Evolutionary conservation across 2,329 filamentous ascomycete species (phyloP).

Genomic region (Pyricularia grisea): DNA sequence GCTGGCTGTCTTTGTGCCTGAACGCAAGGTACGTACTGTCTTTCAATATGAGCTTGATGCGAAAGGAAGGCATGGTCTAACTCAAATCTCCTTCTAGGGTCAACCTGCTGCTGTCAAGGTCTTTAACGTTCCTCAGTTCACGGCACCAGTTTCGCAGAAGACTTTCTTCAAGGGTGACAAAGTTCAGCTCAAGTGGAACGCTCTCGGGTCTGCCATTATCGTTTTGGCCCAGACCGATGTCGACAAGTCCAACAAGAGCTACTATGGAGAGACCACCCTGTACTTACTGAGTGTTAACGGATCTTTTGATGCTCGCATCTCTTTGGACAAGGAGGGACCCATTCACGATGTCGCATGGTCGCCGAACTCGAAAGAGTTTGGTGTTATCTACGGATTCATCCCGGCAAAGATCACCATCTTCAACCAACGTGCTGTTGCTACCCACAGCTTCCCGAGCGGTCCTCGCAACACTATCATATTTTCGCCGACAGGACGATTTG

Average conservation of each 20-base stretch:
- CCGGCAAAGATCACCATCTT: conserved; percentile 99
- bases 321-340: conserved; percentile 91
- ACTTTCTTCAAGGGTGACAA: conserved; percentile 99
- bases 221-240: conserved; percentile 97
- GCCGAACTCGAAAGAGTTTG: conserved; percentile 94
- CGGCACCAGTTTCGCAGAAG: conserved; percentile 81
- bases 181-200: conserved; percentile 97
- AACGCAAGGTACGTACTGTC: conserved; percentile 64
- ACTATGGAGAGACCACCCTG: conserved; percentile 96
- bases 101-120: conserved; percentile 91
- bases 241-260: conserved; percentile 97
- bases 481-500: conserved; percentile 87
- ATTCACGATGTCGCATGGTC: conserved; percentile 98
- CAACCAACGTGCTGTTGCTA: conserved; percentile 74
- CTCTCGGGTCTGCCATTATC: conserved; percentile 79
- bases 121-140: conserved; percentile 86
- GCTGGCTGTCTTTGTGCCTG: conserved; percentile 89
- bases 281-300: conserved; percentile 90
- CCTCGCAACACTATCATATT: conserved; percentile 94
- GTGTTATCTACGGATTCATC: conserved; percentile 97
- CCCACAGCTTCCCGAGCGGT: conserved; percentile 75
- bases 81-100: conserved; percentile 43
- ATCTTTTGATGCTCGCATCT: conserved; percentile 83
- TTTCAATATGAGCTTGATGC: not conserved
- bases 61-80: not conserved